These are phyloP conservation scores for Steccherinum ochraceum DNA, from an alignment of 768 basidiomycete genomes.

Conservation along the genomic window DNA sequence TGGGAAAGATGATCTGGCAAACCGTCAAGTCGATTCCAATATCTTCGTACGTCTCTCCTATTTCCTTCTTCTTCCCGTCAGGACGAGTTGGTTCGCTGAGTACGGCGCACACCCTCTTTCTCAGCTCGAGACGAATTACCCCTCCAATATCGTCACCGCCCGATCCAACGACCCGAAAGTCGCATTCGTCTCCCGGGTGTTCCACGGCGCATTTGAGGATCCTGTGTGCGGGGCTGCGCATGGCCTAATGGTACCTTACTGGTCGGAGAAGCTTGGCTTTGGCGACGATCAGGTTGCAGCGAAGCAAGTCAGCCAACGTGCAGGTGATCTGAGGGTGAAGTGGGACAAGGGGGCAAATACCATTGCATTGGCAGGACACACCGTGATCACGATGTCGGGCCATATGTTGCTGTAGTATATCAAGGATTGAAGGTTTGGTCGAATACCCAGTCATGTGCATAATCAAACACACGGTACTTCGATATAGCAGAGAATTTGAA, in stretches of 20 bases:
- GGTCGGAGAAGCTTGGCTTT: constrained; percentile 30
- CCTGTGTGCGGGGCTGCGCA: constrained; percentile 52
- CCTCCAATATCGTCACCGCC: constrained; percentile 35
- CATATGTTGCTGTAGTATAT: background rate
- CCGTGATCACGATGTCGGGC: background rate
- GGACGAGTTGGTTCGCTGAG: background rate
- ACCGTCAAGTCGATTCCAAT: constrained; percentile 23
- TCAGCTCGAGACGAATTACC: constrained; percentile 29
- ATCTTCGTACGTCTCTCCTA: constrained; percentile 35
- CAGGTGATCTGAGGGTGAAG: constrained; percentile 37
- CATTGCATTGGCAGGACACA: background rate
- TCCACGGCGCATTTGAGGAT: constrained; percentile 39
- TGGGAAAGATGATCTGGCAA: constrained; percentile 26
- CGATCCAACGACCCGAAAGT: constrained; percentile 24
- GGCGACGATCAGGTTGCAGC: constrained; percentile 32
- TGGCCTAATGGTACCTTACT: constrained; percentile 42
- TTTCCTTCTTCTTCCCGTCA: background rate
- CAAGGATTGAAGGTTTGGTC: too few relatives aligned
- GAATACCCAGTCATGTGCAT: too few relatives aligned
- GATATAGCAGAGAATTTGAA: too few relatives aligned
- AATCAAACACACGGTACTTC: too few relatives aligned
- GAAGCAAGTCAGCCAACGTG: constrained; percentile 45
- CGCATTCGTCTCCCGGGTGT: constrained; percentile 45
- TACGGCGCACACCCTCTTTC: too few relatives aligned
- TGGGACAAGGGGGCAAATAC: constrained; percentile 23